Evolutionary conservation across 495 filamentous ascomycete species (phyloP).

Genomic region (Apiosordaria backusii): DNA sequence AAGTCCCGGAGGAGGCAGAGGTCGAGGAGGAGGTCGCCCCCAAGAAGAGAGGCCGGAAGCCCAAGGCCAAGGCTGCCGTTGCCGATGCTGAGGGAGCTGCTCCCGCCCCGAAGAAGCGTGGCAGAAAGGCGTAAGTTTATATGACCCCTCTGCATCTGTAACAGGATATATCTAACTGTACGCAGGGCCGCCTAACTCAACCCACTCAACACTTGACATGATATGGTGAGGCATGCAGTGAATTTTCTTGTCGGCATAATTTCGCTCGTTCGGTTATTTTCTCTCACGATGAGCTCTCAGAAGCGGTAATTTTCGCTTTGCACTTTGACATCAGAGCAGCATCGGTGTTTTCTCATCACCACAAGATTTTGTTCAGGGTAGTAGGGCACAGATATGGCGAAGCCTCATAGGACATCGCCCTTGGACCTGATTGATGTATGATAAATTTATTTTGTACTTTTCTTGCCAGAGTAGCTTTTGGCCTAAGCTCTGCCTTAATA

Average conservation of each 20-base stretch:
- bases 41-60: conserved; percentile 31
- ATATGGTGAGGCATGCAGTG: neutral
- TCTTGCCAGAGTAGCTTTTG: no score
- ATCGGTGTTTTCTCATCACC: neutral
- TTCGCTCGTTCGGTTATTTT: neutral
- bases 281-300: neutral
- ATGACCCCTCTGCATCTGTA: neutral
- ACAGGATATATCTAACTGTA: neutral
- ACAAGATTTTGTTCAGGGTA: no score
- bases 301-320: neutral
- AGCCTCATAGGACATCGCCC: no score
- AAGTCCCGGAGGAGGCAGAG: conserved; percentile 21
- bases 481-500: no score
- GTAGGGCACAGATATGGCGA: no score
- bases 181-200: neutral
- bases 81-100: conserved; percentile 16
- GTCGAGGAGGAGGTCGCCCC: conserved; percentile 17
- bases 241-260: neutral
- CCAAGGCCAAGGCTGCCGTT: conserved; percentile 15
- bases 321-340: neutral
- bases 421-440: no score
- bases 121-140: conserved; percentile 18
- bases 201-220: neutral
- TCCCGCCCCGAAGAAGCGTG: conserved; percentile 17
- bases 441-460: no score